phyloP scores from a whole-genome alignment of 495 filamentous ascomycete genomes.

The Aspergillus saccharolyticus region DNA sequence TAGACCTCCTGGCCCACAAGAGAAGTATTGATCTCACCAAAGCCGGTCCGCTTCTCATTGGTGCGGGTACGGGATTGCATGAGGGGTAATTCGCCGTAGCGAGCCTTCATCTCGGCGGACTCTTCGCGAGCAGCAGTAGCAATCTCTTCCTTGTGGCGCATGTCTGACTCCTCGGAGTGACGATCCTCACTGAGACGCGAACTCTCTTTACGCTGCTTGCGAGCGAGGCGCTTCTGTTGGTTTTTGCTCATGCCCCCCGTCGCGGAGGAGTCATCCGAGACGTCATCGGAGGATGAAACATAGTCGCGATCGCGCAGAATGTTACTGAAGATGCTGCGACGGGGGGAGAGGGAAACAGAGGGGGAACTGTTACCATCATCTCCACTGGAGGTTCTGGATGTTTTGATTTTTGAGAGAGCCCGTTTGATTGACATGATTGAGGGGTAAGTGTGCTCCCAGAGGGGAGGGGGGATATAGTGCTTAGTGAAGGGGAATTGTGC shows the following conservation, averaged over 20 bases:
- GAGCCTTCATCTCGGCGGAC: constrained; percentile 50
- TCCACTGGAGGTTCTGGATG: constrained; percentile 8
- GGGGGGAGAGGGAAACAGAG: constrained; percentile 27
- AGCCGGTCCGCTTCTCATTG: constrained; percentile 37
- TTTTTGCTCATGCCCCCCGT: constrained; percentile 45
- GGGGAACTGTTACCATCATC: constrained; percentile 24
- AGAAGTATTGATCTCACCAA: constrained; percentile 49
- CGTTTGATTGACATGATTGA: constrained; percentile 43
- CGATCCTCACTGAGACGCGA: constrained; percentile 50
- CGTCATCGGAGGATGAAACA: constrained; percentile 43
- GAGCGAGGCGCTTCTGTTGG: constrained; percentile 46
- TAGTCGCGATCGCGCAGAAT: constrained; percentile 40
- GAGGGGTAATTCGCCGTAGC: constrained; percentile 55
- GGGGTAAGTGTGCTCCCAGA: constrained; percentile 1
- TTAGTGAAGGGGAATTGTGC: constrained; percentile 28
- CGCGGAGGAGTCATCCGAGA: constrained; percentile 40
- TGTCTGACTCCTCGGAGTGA: constrained; percentile 43
- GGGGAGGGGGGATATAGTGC: neutral
- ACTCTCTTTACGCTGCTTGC: constrained; percentile 39
- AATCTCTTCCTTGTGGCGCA: constrained; percentile 43
- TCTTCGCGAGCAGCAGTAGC: constrained; percentile 31
- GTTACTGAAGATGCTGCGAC: constrained; percentile 37
- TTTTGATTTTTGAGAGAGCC: constrained; percentile 40
- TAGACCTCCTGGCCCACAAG: constrained; percentile 63
- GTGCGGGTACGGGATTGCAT: constrained; percentile 43